A percentile compares a stretch with the other conserved stretches of the same genome.
Conservation (phyloP, 805 yeast genomes). For the Hermanozyma aechmeae region DNA sequence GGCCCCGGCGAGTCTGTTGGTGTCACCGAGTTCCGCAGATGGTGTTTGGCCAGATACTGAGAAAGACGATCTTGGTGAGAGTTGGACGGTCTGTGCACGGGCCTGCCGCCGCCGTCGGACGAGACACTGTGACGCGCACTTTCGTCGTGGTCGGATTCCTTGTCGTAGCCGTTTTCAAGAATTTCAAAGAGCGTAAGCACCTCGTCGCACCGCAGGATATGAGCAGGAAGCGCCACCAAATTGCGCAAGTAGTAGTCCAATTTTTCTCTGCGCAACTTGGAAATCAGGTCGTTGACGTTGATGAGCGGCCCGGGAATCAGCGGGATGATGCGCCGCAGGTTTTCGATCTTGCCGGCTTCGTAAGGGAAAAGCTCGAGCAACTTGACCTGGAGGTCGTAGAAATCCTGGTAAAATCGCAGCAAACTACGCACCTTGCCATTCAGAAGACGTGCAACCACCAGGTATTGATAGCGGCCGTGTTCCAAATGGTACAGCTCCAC, state of each 20-base stretch:
- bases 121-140: neutral
- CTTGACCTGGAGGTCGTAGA: slow-evolving; percentile 84
- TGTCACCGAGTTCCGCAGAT: neutral
- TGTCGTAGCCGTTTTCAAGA: slow-evolving; percentile 51
- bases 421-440: slow-evolving; percentile 63
- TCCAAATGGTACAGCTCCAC: slow-evolving; percentile 76
- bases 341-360: slow-evolving; percentile 84
- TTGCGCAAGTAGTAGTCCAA: slow-evolving; percentile 42
- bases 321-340: slow-evolving; percentile 73
- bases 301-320: slow-evolving; percentile 95
- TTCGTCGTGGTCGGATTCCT: slow-evolving; percentile 25
- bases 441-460: slow-evolving; percentile 56
- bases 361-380: slow-evolving; percentile 77
- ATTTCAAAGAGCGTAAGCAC: slow-evolving; percentile 67
- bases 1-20: no score
- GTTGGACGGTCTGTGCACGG: slow-evolving; percentile 28
- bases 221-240: slow-evolving; percentile 64
- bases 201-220: slow-evolving; percentile 60
- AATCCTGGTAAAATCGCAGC: slow-evolving; percentile 90
- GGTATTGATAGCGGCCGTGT: slow-evolving; percentile 84
- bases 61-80: slow-evolving; percentile 46
- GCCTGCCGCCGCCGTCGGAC: slow-evolving; percentile 11
- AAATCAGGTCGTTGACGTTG: slow-evolving; percentile 69
- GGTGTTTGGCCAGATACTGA: slow-evolving; percentile 31
- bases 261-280: slow-evolving; percentile 45